Evolutionary conservation across 129 eudicot species (phyloP).

Genomic region (Erigeron canadensis): DNA sequence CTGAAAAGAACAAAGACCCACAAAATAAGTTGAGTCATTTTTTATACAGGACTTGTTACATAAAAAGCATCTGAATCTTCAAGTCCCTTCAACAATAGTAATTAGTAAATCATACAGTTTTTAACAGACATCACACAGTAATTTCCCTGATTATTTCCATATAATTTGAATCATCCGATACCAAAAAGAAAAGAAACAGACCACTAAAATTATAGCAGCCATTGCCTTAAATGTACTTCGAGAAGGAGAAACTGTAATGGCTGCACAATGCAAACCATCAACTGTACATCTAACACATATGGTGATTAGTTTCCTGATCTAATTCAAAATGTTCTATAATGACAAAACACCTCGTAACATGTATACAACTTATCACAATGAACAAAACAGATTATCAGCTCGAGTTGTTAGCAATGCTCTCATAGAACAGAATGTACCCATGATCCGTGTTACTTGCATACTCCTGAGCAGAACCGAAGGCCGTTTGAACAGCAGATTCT

Average conservation of each 20-base stretch:
- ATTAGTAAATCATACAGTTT: neutral
- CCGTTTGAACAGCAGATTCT: conserved; percentile 69
- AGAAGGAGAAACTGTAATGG: conserved; percentile 10
- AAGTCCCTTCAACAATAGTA: neutral
- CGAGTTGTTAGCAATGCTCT: conserved; percentile 42
- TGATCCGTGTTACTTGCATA: conserved; percentile 74
- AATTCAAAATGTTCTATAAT: conserved; percentile 15
- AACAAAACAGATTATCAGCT: conserved; percentile 20
- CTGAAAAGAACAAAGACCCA: no score
- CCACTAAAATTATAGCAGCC: neutral
- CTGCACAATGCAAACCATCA: conserved; percentile 22
- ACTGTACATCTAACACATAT: conserved; percentile 35
- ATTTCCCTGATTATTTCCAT: neutral
- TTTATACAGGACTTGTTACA: no score
- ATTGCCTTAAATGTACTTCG: conserved; percentile 1
- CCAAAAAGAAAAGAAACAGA: neutral
- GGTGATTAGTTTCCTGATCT: conserved; percentile 12
- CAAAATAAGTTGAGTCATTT: no score
- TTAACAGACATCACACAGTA: neutral
- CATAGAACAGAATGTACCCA: conserved; percentile 71
- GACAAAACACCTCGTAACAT: conserved; percentile 4
- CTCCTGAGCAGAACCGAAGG: conserved; percentile 73
- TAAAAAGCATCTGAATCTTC: neutral
- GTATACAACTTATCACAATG: conserved; percentile 8
- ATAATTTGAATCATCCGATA: neutral